phyloP scores from a whole-genome alignment of 257 asterid species.

The Nicotiana attenuata region DNA sequence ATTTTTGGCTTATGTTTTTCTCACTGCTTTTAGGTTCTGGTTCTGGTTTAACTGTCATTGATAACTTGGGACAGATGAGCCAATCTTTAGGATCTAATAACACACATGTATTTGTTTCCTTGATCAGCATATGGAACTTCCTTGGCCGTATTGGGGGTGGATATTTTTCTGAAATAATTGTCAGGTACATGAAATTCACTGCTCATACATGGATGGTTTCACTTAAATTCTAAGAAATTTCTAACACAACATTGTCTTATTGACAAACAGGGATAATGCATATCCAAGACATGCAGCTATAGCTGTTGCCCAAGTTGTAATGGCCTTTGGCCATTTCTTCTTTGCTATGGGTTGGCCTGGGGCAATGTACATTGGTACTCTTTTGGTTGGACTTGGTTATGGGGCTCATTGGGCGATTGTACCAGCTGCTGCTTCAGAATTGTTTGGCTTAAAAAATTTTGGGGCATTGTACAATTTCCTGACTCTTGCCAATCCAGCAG shows the following conservation, averaged over 20 bases:
- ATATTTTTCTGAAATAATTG: constrained; percentile 54
- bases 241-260: constrained; percentile 11
- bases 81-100: constrained; percentile 52
- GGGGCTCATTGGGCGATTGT: constrained; percentile 98
- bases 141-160: constrained; percentile 66
- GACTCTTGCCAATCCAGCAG: constrained; percentile 47
- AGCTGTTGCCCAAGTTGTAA: constrained; percentile 63
- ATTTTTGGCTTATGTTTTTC: constrained; percentile 59
- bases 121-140: constrained; percentile 67
- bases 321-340: constrained; percentile 83
- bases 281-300: constrained; percentile 75
- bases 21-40: constrained; percentile 58
- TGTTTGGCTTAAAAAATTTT: constrained; percentile 78
- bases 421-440: constrained; percentile 89
- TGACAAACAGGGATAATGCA: constrained; percentile 61
- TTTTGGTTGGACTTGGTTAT: constrained; percentile 86
- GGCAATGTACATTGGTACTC: constrained; percentile 75
- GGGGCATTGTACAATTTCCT: constrained; percentile 59
- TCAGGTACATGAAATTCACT: constrained; percentile 30
- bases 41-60: constrained; percentile 60
- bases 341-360: constrained; percentile 95
- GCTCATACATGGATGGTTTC: neutral
- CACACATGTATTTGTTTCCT: constrained; percentile 46
- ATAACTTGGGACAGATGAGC: constrained; percentile 62
- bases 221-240: neutral